Evolutionary conservation across 768 basidiomycete genomes (phyloP).

Genomic region (Tylopilus intermedius): DNA sequence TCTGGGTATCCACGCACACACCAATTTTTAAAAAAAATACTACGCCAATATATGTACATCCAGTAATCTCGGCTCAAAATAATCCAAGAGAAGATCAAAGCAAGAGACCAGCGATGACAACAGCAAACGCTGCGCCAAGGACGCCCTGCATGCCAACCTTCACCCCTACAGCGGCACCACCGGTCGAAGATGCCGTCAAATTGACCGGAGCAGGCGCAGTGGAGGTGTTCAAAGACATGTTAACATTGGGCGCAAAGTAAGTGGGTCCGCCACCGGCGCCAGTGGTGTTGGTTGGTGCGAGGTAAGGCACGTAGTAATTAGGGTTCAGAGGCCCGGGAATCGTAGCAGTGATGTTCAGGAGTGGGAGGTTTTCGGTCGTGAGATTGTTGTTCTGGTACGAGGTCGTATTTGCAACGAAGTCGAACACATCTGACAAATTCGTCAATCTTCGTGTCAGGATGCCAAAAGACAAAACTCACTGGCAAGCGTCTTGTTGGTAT

Average conservation of each 20-base stretch:
- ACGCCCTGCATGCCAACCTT: slow-evolving; percentile 4
- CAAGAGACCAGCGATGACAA: slow-evolving; percentile 4
- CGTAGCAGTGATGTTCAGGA: slow-evolving; percentile 39
- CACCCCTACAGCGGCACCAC: background rate
- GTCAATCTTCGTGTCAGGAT: background rate
- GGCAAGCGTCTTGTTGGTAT: slow-evolving; percentile 43
- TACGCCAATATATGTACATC: background rate
- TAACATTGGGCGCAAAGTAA: slow-evolving; percentile 32
- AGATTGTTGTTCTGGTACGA: slow-evolving; percentile 39
- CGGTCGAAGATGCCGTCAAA: slow-evolving; percentile 27
- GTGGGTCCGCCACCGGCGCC: slow-evolving; percentile 43
- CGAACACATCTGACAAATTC: slow-evolving; percentile 43
- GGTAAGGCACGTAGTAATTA: slow-evolving; percentile 37
- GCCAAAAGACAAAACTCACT: slow-evolving; percentile 7
- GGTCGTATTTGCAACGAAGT: slow-evolving; percentile 43
- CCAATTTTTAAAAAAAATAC: no score
- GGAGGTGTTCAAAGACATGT: slow-evolving; percentile 32
- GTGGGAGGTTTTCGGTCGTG: slow-evolving; percentile 26
- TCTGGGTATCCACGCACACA: no score
- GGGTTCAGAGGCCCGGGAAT: slow-evolving; percentile 43
- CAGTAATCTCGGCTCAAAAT: background rate
- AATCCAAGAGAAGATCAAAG: slow-evolving; percentile 3
- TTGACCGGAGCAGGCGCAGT: slow-evolving; percentile 38
- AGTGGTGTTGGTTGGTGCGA: slow-evolving; percentile 36
- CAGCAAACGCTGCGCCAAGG: slow-evolving; percentile 6